Percentiles rank a stretch among this genome's conserved stretches.
These are phyloP conservation scores for Climacium dendroides DNA, from an alignment of 225 moss, liverwort and hornwort genomes.

Conservation along the genomic window DNA sequence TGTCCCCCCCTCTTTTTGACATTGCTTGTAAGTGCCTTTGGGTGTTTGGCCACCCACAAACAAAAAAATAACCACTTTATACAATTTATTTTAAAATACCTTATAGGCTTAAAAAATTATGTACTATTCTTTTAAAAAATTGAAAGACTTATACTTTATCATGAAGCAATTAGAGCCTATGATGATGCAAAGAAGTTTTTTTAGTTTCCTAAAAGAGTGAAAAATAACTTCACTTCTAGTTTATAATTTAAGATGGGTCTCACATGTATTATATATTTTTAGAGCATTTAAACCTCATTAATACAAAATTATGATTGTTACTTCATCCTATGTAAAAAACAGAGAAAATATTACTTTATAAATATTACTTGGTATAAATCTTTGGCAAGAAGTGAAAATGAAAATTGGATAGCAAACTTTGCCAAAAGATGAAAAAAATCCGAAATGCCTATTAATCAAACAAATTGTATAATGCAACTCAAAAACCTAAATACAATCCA, in stretches of 20 bases:
- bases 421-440: too few species aligned
- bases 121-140: fast-evolving
- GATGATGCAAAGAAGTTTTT: fast-evolving
- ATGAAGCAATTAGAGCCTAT: fast-evolving
- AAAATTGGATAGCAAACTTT: neutral
- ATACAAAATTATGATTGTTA: neutral
- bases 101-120: fast-evolving
- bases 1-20: fast-evolving
- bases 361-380: neutral
- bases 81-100: neutral
- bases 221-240: neutral
- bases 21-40: neutral
- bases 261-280: neutral
- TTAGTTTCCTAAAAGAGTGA: neutral
- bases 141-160: fast-evolving
- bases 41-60: neutral
- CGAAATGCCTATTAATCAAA: too few species aligned
- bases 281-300: neutral
- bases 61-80: neutral
- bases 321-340: fast-evolving
- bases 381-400: neutral
- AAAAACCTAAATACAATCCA: neutral
- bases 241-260: neutral
- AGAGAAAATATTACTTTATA: neutral
- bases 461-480: fast-evolving